Base-by-base conservation (phyloP, 2,329 filamentous ascomycete genomes). In the Claviceps humidiphila region DNA sequence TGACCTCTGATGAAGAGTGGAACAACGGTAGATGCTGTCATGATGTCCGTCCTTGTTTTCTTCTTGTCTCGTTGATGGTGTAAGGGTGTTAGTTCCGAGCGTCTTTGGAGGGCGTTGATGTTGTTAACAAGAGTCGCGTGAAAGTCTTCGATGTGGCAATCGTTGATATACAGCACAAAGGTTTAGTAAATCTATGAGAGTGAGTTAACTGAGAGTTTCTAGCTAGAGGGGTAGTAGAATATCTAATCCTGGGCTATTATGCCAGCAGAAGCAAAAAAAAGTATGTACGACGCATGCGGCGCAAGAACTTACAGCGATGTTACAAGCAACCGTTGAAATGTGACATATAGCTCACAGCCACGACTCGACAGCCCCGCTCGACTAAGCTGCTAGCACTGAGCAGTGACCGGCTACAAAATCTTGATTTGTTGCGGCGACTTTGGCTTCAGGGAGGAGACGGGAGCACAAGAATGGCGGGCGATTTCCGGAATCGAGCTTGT, bases 1-100 rank as follows among this genome's bases (percentile, higher is more conserved):
- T 65, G 58, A 45, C 72, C 72, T 53, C 68, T 64, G 52, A 75
- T 72, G 52, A 73, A 55, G 47, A 74, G 66, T 2, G 72, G 72
- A 9, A 73, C 64, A 17, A 34, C 44, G 14, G 43, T 30, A 26
- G 24, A 20, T 24, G 24, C 13, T 16, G 24, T 14, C 8, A 47
- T 16, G 42, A 42, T 43, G n/a, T 24, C 41, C 11, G 7, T 30
- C 11, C 24, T 24, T 26, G 3, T 26, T 26, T 44, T 16, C 8
- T 44, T 26, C 11, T 2, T 16, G 8, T 42, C n/a, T 42, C 9
- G 40, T 42, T 20, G 17, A 22, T 43, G 11, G 22, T 16, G 42
- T 26, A 2, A 24, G 42, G 14, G 6, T 13, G 16, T 24, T 16
- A 22, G 14, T 7, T 14, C 20, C 14, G 22, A 26, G 13, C 11